These are phyloP conservation scores for Chaetomium globosum DNA, from an alignment of 2,329 filamentous ascomycete species.

Conservation along the genomic window DNA sequence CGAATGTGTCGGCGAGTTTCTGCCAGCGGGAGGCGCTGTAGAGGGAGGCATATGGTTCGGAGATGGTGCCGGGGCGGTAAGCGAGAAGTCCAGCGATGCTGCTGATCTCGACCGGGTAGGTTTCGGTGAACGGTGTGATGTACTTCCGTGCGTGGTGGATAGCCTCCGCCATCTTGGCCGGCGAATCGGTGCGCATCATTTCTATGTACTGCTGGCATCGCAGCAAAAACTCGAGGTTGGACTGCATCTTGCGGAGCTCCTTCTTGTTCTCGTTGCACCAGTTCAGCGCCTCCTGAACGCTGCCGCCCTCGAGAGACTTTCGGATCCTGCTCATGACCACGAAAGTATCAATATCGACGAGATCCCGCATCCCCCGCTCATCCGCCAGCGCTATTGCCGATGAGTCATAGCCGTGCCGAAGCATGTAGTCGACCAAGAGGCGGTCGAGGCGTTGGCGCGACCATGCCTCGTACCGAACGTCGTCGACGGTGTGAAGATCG, in stretches of 20 bases:
- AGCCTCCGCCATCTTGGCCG: slow-evolving; percentile 71
- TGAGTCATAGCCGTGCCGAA: slow-evolving; percentile 78
- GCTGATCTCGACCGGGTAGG: slow-evolving; percentile 68
- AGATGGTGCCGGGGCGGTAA: slow-evolving; percentile 53
- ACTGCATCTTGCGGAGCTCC: slow-evolving; percentile 84
- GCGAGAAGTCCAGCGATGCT: slow-evolving; percentile 80
- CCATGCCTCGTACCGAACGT: slow-evolving; percentile 94
- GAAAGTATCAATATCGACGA: slow-evolving; percentile 90
- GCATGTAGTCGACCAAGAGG: slow-evolving; percentile 86
- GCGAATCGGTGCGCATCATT: slow-evolving; percentile 69
- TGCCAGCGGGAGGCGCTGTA: slow-evolving; percentile 76
- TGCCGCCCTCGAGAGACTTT: slow-evolving; percentile 68
- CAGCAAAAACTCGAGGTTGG: slow-evolving; percentile 88
- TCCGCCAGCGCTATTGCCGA: slow-evolving; percentile 74
- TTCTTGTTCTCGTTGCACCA: slow-evolving; percentile 97
- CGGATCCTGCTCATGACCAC: slow-evolving; percentile 78
- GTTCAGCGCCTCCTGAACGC: slow-evolving; percentile 74
- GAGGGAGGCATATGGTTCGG: slow-evolving; percentile 45
- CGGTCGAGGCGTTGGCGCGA: slow-evolving; percentile 78
- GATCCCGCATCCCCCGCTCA: slow-evolving; percentile 73
- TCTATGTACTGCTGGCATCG: slow-evolving; percentile 95
- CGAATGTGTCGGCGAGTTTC: slow-evolving; percentile 76
- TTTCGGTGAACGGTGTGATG: slow-evolving; percentile 69
- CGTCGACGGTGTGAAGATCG: slow-evolving; percentile 75
- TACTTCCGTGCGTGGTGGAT: slow-evolving; percentile 81